Evolutionary conservation across 805 yeast genomes (phyloP), one percentile per base, ranked within the genome.

Genomic region (Millerozyma miso): DNA sequence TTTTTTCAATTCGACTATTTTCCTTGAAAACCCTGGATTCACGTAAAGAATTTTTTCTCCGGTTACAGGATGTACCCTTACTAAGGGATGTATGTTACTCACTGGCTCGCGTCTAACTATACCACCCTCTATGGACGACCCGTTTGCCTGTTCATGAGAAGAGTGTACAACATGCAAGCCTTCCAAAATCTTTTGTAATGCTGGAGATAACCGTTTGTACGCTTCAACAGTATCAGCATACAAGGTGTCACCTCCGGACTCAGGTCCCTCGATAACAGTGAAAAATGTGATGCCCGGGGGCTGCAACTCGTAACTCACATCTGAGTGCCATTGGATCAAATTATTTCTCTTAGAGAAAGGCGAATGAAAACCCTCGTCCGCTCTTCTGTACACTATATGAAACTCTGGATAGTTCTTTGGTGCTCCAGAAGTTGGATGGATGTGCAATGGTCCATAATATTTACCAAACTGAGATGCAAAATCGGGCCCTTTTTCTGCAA

Each of bases 361-460:
- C 19, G 46, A 46, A 14, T 44, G 50, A 6, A 49, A 44, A 4
- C 44, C 40, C 36, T 44, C 31, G 38, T 49, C 39, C 7, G 62
- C 50, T 37, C 57, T 51, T 33, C 60, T 50, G 51, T 57, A 59
- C 23, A 60, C 62, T 20, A 60, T 48, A 42, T 62, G 66, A 12
- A 63, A 42, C 48, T 62, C 65, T 1, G 68, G 62, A 41, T 43
- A 43, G 8, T 60, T 49, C 49, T 60, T 48, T 17, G 71, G 71
- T 12, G 69, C 60, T 2, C 69, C 71, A 14, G 67, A 58, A 4
- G 74, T 70, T 34, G 79, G 76, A 45, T 76, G 78, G 41, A 70
- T 62, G 52, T 75, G 79, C 33, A 71, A 54, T 4, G 58, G 60
- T 13, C 72, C 72, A 42, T 50, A 67, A 49, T 67, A 54, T 33